phyloP scores from a whole-genome alignment of 441 rosid genomes.

The Gossypium trilobum region DNA sequence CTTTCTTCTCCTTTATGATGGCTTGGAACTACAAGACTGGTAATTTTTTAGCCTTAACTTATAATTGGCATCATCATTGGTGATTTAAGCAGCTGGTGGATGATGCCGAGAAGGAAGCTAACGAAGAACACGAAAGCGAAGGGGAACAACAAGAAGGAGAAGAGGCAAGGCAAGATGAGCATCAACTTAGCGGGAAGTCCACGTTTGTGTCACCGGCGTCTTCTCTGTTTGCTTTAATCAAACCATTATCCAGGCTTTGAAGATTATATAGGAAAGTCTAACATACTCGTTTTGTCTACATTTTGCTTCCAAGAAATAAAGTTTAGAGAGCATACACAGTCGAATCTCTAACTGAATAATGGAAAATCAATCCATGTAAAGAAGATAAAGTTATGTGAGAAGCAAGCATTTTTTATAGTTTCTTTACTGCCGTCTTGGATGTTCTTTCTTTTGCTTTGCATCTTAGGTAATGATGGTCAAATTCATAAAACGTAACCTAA shows the following conservation, averaged over 20 bases:
- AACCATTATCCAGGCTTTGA: conserved; percentile 16
- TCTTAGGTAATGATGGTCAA: background rate
- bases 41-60: background rate
- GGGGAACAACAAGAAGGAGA: background rate
- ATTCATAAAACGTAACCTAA: background rate
- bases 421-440: background rate
- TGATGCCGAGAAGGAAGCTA: conserved; percentile 25
- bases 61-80: background rate
- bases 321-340: background rate
- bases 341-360: background rate
- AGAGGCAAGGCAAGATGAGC: background rate
- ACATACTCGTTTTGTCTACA: background rate
- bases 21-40: background rate
- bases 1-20: background rate
- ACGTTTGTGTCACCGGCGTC: conserved; percentile 7
- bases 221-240: conserved; percentile 13
- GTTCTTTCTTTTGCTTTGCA: background rate
- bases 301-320: background rate
- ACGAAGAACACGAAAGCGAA: conserved; percentile 14
- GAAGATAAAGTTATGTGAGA: background rate
- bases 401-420: background rate
- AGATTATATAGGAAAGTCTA: background rate
- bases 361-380: background rate
- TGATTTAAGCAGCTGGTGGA: conserved; percentile 22
- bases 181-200: background rate